A percentile compares a stretch with the other conserved stretches of the same genome.
Conservation (phyloP, 495 filamentous ascomycete genomes). For the Aspergillus hancockii region DNA sequence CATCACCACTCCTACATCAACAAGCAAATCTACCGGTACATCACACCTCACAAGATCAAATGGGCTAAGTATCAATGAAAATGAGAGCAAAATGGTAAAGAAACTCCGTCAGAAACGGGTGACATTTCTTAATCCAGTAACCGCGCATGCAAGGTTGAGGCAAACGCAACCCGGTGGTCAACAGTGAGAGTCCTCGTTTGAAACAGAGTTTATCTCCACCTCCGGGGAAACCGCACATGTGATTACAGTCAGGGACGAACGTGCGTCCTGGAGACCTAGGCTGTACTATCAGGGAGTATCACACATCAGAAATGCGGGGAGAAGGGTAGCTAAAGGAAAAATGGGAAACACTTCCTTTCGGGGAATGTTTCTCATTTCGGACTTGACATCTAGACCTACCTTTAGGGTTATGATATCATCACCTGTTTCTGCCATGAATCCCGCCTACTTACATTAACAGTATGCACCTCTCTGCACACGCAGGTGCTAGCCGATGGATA, state of each 20-base stretch:
- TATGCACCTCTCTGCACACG: too few species aligned
- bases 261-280: background rate
- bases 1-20: background rate
- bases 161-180: background rate
- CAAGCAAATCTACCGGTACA: background rate
- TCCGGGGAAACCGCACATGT: background rate
- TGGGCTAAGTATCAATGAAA: background rate
- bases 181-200: background rate
- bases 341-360: constrained; percentile 14
- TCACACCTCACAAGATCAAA: background rate
- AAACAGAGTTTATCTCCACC: background rate
- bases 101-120: background rate
- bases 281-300: too few species aligned
- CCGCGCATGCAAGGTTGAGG: background rate
- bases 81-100: background rate
- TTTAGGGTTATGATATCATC: background rate
- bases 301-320: background rate
- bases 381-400: background rate
- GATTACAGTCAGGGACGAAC: background rate
- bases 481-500: background rate
- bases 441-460: too few species aligned
- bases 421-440: background rate
- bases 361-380: background rate
- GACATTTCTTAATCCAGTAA: background rate
- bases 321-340: background rate